Conservation (phyloP, 352 stramenopile genomes). For the Thalassiosira exigua region DNA sequence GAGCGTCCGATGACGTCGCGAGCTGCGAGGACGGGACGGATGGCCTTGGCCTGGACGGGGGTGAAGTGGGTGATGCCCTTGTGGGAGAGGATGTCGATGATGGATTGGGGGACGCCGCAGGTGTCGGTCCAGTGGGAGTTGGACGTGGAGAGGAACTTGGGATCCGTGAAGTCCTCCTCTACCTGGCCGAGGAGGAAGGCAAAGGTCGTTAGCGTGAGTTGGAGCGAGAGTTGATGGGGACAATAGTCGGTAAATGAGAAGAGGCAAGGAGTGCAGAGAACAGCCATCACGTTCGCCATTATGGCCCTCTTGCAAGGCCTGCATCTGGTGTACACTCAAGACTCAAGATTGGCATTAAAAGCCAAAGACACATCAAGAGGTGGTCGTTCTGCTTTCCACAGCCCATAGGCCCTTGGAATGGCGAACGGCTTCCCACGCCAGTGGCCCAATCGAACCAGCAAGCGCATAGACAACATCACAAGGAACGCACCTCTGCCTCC, state of each 20-base stretch:
- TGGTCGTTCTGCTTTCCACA: too few species aligned
- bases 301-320: too few species aligned
- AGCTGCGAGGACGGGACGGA: conserved; percentile 93
- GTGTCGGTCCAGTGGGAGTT: conserved; percentile 77
- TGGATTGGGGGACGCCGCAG: conserved; percentile 61
- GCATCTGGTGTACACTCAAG: too few species aligned
- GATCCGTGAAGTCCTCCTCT: conserved; percentile 65
- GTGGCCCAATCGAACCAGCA: too few species aligned
- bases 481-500: conserved; percentile 50
- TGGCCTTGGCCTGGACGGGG: conserved; percentile 90
- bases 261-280: background rate
- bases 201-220: background rate
- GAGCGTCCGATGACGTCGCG: conserved; percentile 97
- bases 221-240: background rate
- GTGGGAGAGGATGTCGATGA: conserved; percentile 81
- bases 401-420: too few species aligned
- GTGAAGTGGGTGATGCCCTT: conserved; percentile 87
- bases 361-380: too few species aligned
- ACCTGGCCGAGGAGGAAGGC: conserved; percentile 16
- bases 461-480: too few species aligned
- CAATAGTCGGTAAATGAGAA: too few species aligned
- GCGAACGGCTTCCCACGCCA: too few species aligned
- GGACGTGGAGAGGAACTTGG: conserved; percentile 73
- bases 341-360: too few species aligned
- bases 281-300: too few species aligned